phyloP scores from a whole-genome alignment of 1,139 yeast genomes.

The Lodderomyces beijingensis region DNA sequence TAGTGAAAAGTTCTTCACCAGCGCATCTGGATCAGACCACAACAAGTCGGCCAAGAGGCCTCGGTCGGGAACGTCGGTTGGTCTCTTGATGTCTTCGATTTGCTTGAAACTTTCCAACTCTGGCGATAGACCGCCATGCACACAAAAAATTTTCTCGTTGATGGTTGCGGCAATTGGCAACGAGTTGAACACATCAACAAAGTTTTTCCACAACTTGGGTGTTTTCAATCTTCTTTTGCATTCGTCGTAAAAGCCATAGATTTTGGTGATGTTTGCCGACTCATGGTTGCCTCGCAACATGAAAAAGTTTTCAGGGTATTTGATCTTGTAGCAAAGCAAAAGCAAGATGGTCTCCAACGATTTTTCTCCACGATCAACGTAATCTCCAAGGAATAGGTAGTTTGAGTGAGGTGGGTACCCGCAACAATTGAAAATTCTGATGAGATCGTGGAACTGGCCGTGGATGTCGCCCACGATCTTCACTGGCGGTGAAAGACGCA shows the following conservation, averaged over 20 bases:
- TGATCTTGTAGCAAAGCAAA: constrained; percentile 69
- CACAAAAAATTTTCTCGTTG: constrained; percentile 80
- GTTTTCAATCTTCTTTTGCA: constrained; percentile 68
- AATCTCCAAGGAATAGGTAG: constrained; percentile 77
- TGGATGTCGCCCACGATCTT: constrained; percentile 86
- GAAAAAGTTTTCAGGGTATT: constrained; percentile 79
- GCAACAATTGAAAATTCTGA: constrained; percentile 69
- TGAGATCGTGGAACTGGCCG: constrained; percentile 75
- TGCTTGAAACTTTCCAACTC: constrained; percentile 61
- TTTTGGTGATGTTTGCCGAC: constrained; percentile 76
- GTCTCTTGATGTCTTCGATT: constrained; percentile 67
- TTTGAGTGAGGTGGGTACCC: constrained; percentile 81
- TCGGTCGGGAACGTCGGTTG: constrained; percentile 83
- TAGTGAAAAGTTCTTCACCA: constrained; percentile 37
- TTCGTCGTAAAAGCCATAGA: constrained; percentile 85
- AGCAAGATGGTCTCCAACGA: constrained; percentile 74
- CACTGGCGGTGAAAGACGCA: constrained; percentile 78
- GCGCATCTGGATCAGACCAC: constrained; percentile 85
- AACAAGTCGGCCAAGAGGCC: constrained; percentile 77
- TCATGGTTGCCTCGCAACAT: constrained; percentile 85
- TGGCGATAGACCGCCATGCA: constrained; percentile 88
- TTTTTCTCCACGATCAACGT: constrained; percentile 83
- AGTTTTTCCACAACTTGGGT: constrained; percentile 65
- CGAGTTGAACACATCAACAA: constrained; percentile 80
- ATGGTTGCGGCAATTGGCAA: constrained; percentile 85